Evolutionary conservation across 768 basidiomycete genomes (phyloP), one percentile per base, ranked within the genome.

Genomic region (Mycena pura): DNA sequence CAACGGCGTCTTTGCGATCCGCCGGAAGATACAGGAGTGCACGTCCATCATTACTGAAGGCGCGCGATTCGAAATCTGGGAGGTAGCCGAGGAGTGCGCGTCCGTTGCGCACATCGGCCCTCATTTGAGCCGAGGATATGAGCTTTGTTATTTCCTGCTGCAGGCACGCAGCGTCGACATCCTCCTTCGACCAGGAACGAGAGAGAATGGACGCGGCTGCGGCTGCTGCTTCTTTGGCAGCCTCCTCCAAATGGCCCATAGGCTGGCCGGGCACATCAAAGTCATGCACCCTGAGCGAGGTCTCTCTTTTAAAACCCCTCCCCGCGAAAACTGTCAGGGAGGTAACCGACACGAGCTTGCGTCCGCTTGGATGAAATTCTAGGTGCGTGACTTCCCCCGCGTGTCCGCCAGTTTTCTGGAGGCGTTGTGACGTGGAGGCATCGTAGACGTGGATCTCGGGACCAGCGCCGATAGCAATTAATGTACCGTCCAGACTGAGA

Each of bases 1-100:
- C 53, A 3, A 36, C 44, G 28, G 51, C 45, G 5, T 11, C 21
- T 27, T 48, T 31, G 31, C 34, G 14, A 14, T n/a, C 31, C 4
- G n/a, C n/a, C n/a, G 31, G 19, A n/a, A n/a, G 22, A 13, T 40
- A 50, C 6, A 61, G 41, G 21, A 62, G 25, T 4, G 48, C 57
- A 17, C 21, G 29, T 7, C 64, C 64, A 36, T 65, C 60, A 2
- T 24, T 24, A 48, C 55, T 65, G 31, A 65, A 65, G 17, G 60
- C 38, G 1, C 61, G 31, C 22, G 53, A 2, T 7, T 53, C 52
- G 40, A 53, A 53, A 11, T 22, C 17, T 11, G 38, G 6, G 0
- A 47, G 27, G 9, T 40, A 13, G 2, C 50, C 59, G 11, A 11
- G 19, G 24, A 59, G 38, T 5, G 19, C 31, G 17, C n/a, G 48